These are phyloP conservation scores for Septoria petroselini DNA, from an alignment of 2,329 filamentous ascomycete genomes.

Conservation along the genomic window DNA sequence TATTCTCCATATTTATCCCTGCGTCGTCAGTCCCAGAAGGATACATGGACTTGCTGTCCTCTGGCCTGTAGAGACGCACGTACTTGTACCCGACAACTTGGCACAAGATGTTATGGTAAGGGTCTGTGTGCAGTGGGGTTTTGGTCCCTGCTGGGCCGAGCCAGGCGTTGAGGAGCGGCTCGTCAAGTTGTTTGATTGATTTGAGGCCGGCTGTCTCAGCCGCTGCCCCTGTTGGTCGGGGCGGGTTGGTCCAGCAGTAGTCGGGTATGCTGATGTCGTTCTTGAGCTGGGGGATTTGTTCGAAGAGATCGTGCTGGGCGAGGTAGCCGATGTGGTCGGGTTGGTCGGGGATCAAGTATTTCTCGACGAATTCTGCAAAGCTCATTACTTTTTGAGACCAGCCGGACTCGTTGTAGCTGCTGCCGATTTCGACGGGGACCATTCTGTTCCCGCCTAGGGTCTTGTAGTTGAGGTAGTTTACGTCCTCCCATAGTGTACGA, in stretches of 20 bases:
- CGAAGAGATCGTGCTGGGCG: slow-evolving; percentile 84
- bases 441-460: slow-evolving; percentile 76
- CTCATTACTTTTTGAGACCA: slow-evolving; percentile 81
- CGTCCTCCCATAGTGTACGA: slow-evolving; percentile 68
- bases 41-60: slow-evolving; percentile 56
- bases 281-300: slow-evolving; percentile 73
- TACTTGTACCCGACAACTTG: slow-evolving; percentile 92
- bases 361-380: slow-evolving; percentile 67
- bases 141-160: slow-evolving; percentile 85
- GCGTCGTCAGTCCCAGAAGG: slow-evolving; percentile 59
- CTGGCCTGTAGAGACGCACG: slow-evolving; percentile 77
- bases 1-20: slow-evolving; percentile 90
- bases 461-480: slow-evolving; percentile 66
- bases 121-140: slow-evolving; percentile 89
- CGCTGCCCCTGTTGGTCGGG: slow-evolving; percentile 43
- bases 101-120: slow-evolving; percentile 86
- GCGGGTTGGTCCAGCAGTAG: slow-evolving; percentile 72
- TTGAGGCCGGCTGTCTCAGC: slow-evolving; percentile 26
- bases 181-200: slow-evolving; percentile 36
- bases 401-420: slow-evolving; percentile 78
- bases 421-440: slow-evolving; percentile 60
- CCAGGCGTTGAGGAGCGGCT: slow-evolving; percentile 83
- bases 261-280: slow-evolving; percentile 78
- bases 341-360: slow-evolving; percentile 52
- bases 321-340: slow-evolving; percentile 65